phyloP scores from a whole-genome alignment of 2,329 filamentous ascomycete species.

The Teratosphaeria nubilosa region DNA sequence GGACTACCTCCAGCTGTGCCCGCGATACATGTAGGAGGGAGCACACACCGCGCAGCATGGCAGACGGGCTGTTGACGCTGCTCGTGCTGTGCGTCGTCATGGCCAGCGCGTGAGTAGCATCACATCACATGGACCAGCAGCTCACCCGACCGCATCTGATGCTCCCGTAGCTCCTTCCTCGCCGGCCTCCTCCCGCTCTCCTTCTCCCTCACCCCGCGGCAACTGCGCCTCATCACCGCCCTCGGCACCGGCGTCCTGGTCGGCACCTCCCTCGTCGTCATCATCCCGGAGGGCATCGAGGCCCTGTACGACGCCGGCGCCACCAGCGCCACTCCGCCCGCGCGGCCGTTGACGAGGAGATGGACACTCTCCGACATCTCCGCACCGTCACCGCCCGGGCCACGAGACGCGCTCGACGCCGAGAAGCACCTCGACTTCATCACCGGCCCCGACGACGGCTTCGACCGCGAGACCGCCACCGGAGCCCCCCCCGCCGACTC shows the following conservation, averaged over 20 bases:
- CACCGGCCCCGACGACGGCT: constrained; percentile 24
- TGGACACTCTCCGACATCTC: neutral
- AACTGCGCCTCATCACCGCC: constrained; percentile 80
- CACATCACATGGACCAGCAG: neutral
- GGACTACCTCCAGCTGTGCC: too few relatives aligned
- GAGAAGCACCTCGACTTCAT: constrained; percentile 5
- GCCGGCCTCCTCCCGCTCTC: constrained; percentile 85
- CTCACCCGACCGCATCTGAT: constrained; percentile 1
- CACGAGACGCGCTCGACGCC: neutral
- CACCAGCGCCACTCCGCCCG: constrained; percentile 10
- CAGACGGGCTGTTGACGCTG: constrained; percentile 57
- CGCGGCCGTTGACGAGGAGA: neutral
- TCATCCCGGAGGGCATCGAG: constrained; percentile 93
- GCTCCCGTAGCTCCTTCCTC: constrained; percentile 69
- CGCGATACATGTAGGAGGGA: neutral
- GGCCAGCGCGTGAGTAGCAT: constrained; percentile 47
- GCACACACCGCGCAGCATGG: constrained; percentile 24
- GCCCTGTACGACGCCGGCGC: constrained; percentile 56
- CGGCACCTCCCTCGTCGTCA: constrained; percentile 89
- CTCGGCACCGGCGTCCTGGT: constrained; percentile 90
- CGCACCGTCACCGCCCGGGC: neutral
- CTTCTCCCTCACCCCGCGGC: constrained; percentile 75
- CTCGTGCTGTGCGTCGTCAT: constrained; percentile 56
- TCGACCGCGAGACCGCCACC: neutral
- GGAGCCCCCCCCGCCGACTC: neutral